Percentiles rank a stretch among this genome's conserved stretches.
These are phyloP conservation scores for Hygrophila difformis DNA, from an alignment of 257 asterid species.

Conservation along the genomic window DNA sequence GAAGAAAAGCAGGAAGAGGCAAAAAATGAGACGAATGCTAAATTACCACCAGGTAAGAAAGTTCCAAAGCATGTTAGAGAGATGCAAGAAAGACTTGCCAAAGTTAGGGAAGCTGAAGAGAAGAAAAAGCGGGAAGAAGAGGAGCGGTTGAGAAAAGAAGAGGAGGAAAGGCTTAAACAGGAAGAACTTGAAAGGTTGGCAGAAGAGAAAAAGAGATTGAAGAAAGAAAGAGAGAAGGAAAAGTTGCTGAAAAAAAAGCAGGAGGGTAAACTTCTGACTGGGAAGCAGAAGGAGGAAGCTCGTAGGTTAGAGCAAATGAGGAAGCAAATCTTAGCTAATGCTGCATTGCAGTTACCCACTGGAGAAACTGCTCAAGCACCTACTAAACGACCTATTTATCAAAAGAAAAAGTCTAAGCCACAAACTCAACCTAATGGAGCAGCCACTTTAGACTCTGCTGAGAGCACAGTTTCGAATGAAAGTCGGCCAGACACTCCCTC, in stretches of 20 bases:
- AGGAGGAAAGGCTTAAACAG: conserved; percentile 62
- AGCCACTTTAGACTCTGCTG: conserved; percentile 32
- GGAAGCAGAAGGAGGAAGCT: conserved; percentile 89
- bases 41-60: conserved; percentile 48
- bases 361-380: conserved; percentile 48
- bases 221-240: conserved; percentile 87
- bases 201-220: conserved; percentile 79
- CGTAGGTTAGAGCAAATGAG: conserved; percentile 82
- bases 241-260: conserved; percentile 69
- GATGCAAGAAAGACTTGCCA: conserved; percentile 87
- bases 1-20: conserved; percentile 64
- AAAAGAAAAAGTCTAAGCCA: conserved; percentile 63
- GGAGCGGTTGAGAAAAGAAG: conserved; percentile 79
- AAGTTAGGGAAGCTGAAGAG: conserved; percentile 68
- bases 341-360: conserved; percentile 33
- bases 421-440: conserved; percentile 59
- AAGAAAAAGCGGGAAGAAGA: conserved; percentile 71
- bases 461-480: conserved; percentile 33
- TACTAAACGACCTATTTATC: conserved; percentile 63
- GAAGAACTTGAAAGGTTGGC: conserved; percentile 70
- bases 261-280: conserved; percentile 78
- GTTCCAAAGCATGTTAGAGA: conserved; percentile 73
- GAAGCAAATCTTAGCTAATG: conserved; percentile 71
- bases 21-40: conserved; percentile 42
- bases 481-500: conserved; percentile 26